phyloP scores from a whole-genome alignment of 805 yeast genomes.

The Cyberlindnera saturnus region DNA sequence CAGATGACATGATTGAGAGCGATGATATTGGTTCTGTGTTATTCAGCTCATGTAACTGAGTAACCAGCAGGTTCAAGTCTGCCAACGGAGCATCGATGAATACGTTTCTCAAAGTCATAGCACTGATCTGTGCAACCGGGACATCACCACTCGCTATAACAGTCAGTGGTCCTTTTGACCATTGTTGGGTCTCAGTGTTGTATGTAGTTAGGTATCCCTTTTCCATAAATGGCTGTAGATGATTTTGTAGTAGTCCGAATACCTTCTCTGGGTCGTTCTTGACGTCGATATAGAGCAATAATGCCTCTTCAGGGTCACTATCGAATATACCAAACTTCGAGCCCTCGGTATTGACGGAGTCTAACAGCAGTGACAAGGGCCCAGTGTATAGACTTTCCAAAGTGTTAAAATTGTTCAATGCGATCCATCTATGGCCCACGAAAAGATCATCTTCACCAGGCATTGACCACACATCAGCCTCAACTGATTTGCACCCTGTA shows the following conservation, averaged over 20 bases:
- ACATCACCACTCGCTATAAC: conserved; percentile 62
- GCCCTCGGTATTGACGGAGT: conserved; percentile 28
- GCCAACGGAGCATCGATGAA: conserved; percentile 39
- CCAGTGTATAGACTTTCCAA: conserved; percentile 45
- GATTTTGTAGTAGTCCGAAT: conserved; percentile 38
- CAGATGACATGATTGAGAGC: conserved; percentile 35
- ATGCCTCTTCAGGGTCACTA: conserved; percentile 41
- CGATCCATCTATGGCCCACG: conserved; percentile 56
- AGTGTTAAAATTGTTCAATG: conserved; percentile 38
- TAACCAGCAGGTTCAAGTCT: conserved; percentile 10
- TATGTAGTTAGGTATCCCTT: conserved; percentile 45
- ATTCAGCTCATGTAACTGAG: background rate
- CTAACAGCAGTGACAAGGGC: conserved; percentile 44
- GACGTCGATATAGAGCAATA: conserved; percentile 59
- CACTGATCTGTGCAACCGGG: conserved; percentile 36
- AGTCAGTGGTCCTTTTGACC: conserved; percentile 50
- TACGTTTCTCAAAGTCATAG: conserved; percentile 5
- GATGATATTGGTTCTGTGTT: conserved; percentile 7
- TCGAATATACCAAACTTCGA: conserved; percentile 17
- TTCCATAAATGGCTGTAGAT: conserved; percentile 41
- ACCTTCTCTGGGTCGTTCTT: conserved; percentile 45
- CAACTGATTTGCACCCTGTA: conserved; percentile 50
- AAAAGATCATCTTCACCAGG: conserved; percentile 32
- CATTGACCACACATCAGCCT: conserved; percentile 58
- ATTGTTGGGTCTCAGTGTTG: conserved; percentile 28